Evolutionary conservation across 163 green algal species (phyloP).

Genomic region (Scenedesmus sp.): DNA sequence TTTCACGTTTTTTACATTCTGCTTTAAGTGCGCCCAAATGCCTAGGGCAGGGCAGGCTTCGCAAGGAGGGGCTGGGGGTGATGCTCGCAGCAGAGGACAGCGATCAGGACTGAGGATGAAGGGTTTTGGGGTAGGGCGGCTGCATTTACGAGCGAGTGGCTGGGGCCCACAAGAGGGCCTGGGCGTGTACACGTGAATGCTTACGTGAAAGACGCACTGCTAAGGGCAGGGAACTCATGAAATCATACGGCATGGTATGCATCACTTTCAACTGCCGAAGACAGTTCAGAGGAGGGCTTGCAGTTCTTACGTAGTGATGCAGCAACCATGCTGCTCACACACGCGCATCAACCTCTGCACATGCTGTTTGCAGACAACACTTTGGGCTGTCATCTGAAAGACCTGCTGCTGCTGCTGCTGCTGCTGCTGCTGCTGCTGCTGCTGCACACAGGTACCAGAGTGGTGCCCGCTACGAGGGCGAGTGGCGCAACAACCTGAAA

Average conservation of each 20-base stretch:
- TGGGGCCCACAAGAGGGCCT: constrained; percentile 2
- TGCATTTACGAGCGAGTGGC: neutral
- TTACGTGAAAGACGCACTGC: too few species aligned
- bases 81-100: too few species aligned
- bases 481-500: constrained; percentile 88
- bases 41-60: too few species aligned
- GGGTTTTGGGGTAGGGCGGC: neutral
- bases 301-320: too few species aligned
- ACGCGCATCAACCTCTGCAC: neutral
- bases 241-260: too few species aligned
- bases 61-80: too few species aligned
- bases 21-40: too few species aligned
- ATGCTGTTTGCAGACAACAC: neutral
- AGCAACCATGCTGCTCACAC: too few species aligned
- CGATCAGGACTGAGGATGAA: neutral
- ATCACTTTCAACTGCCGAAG: too few species aligned
- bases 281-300: too few species aligned
- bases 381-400: neutral
- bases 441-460: constrained; percentile 18
- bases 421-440: constrained; percentile 27
- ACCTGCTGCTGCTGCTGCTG: neutral
- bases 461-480: constrained; percentile 76
- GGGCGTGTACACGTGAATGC: neutral
- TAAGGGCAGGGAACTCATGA: too few species aligned
- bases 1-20: too few species aligned